Evolutionary conservation across 2,329 filamentous ascomycete genomes (phyloP).

Genomic region (Paecilomyces variotii): DNA sequence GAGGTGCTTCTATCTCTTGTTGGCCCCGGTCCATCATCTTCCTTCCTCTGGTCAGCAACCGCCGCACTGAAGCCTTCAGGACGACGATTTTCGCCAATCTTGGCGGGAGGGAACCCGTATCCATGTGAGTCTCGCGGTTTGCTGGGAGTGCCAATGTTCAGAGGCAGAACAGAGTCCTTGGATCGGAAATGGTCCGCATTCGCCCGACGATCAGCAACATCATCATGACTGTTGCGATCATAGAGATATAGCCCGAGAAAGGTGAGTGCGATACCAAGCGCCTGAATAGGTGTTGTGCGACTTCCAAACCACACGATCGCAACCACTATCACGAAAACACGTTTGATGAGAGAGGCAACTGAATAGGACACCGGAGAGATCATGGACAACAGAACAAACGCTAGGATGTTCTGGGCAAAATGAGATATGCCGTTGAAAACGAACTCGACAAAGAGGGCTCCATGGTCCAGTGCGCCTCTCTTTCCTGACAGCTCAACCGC

Average conservation of each 20-base stretch:
- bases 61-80: slow-evolving; percentile 11
- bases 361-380: slow-evolving; percentile 96
- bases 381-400: slow-evolving; percentile 84
- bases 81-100: slow-evolving; percentile 12
- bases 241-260: slow-evolving; percentile 93
- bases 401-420: slow-evolving; percentile 92
- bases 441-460: slow-evolving; percentile 66
- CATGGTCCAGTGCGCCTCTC: slow-evolving; percentile 62
- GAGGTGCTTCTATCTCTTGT: slow-evolving; percentile 32
- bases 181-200: slow-evolving; percentile 55
- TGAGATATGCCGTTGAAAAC: slow-evolving; percentile 96
- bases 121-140: slow-evolving; percentile 30
- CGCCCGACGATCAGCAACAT: slow-evolving; percentile 77
- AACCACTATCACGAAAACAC: slow-evolving; percentile 91
- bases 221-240: slow-evolving; percentile 81
- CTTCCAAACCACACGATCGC: slow-evolving; percentile 96
- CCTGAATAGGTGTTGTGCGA: slow-evolving; percentile 75
- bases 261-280: slow-evolving; percentile 75
- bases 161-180: slow-evolving; percentile 57
- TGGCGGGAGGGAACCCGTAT: slow-evolving; percentile 24
- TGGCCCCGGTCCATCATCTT: slow-evolving; percentile 39
- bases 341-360: slow-evolving; percentile 90
- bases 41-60: slow-evolving; percentile 29
- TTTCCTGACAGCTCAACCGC: slow-evolving; percentile 67
- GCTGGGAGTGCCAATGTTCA: slow-evolving; percentile 39